Evolutionary conservation across 31 red algal genomes (phyloP).

Genomic region (Odonthalia washingtoniensis): DNA sequence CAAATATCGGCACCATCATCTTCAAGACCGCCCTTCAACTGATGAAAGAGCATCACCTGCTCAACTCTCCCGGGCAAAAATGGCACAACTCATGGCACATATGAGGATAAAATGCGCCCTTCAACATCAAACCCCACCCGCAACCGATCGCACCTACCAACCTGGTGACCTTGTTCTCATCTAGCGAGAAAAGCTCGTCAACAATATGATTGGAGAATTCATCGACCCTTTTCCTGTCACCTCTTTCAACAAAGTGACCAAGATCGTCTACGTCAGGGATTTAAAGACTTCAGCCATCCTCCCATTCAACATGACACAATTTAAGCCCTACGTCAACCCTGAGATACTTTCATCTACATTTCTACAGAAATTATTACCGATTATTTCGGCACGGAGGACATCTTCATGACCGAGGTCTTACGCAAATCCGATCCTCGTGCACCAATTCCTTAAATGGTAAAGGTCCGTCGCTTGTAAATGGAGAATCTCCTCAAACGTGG

Average conservation of each 20-base stretch:
- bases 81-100: neutral
- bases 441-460: too few species aligned
- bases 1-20: neutral
- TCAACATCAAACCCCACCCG: neutral
- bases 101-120: neutral
- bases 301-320: neutral
- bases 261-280: conserved; percentile 47
- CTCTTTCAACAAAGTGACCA: conserved; percentile 19
- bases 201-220: conserved; percentile 55
- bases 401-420: neutral
- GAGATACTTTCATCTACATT: too few species aligned
- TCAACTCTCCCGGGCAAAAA: neutral
- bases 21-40: neutral
- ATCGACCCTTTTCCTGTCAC: conserved; percentile 32
- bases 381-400: neutral
- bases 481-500: too few species aligned
- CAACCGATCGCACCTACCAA: neutral
- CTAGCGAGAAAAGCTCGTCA: conserved; percentile 39
- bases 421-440: neutral
- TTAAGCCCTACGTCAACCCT: too few species aligned
- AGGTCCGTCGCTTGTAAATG: too few species aligned
- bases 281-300: neutral
- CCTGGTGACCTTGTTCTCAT: too few species aligned
- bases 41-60: neutral
- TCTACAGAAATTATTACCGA: too few species aligned